A percentile compares a stretch with the other conserved stretches of the same genome.
Conservation (phyloP, 208 protist species). For the Trypanosoma mega region DNA sequence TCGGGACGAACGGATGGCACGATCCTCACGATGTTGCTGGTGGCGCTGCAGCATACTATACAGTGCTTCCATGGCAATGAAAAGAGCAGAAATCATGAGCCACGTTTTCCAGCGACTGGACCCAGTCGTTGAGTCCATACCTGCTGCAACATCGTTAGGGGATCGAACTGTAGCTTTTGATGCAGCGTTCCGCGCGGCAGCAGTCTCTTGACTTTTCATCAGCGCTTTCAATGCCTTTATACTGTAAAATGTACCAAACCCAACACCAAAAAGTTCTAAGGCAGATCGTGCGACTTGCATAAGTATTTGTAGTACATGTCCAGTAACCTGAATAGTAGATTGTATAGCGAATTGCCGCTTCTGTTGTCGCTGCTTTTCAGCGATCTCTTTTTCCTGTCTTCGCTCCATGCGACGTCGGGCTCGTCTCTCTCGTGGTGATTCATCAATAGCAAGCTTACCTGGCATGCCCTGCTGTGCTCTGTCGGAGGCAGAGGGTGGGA, state of each 20-base stretch:
- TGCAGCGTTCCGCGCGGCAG: background rate
- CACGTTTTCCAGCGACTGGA: slow-evolving; percentile 47
- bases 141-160: slow-evolving; percentile 8
- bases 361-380: slow-evolving; percentile 65
- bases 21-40: slow-evolving; percentile 11
- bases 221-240: slow-evolving; percentile 75
- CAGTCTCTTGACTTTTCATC: slow-evolving; percentile 38
- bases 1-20: slow-evolving; percentile 1
- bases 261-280: slow-evolving; percentile 78
- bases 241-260: slow-evolving; percentile 88
- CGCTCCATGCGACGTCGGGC: slow-evolving; percentile 59
- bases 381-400: slow-evolving; percentile 57
- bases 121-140: background rate
- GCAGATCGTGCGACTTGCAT: slow-evolving; percentile 75
- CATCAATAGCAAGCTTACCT: slow-evolving; percentile 30
- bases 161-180: slow-evolving; percentile 14
- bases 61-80: slow-evolving; percentile 57
- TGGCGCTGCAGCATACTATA: slow-evolving; percentile 42
- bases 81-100: slow-evolving; percentile 51
- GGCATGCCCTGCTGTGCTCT: background rate
- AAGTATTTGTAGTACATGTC: slow-evolving; percentile 74
- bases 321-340: slow-evolving; percentile 70
- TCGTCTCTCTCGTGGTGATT: slow-evolving; percentile 53
- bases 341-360: slow-evolving; percentile 67
- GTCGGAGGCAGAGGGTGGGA: slow-evolving; percentile 11